Percentiles rank a stretch among this genome's conserved stretches.
Conservation (phyloP, 306 rosid species). For the Phaseolus lunatus region DNA sequence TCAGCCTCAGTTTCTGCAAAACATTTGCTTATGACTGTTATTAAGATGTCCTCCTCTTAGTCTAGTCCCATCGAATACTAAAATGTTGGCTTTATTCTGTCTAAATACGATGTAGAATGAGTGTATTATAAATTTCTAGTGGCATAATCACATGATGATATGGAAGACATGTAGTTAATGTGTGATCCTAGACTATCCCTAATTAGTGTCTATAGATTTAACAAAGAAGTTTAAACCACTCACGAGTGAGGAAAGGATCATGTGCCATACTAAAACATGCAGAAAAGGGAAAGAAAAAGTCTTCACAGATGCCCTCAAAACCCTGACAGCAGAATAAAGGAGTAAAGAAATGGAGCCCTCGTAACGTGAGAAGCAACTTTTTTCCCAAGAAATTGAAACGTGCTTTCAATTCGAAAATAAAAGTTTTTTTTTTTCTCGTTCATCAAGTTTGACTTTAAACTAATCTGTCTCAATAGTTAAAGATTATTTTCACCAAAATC, state of each 20-base stretch:
- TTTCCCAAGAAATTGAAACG: constrained; percentile 64
- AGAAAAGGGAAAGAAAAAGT: constrained; percentile 17
- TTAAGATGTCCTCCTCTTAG: not conserved
- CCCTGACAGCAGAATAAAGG: constrained; percentile 58
- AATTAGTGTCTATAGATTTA: not conserved
- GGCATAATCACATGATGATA: too few species aligned
- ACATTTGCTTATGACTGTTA: not conserved
- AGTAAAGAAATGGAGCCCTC: constrained; percentile 54
- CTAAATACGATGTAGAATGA: not conserved
- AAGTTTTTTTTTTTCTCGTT: too few species aligned
- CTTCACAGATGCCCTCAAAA: constrained; percentile 51
- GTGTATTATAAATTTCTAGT: not conserved
- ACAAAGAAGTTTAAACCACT: not conserved
- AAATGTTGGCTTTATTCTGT: not conserved
- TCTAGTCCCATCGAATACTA: too few species aligned
- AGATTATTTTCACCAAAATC: too few species aligned
- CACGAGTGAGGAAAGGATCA: not conserved
- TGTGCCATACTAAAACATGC: not conserved
- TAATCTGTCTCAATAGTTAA: too few species aligned
- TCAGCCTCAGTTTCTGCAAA: not conserved
- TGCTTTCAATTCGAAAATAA: constrained; percentile 43
- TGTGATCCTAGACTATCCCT: constrained; percentile 1
- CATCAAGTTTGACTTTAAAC: too few species aligned
- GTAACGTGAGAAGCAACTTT: constrained; percentile 74
- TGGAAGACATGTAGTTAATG: constrained; percentile 20